phyloP scores from a whole-genome alignment of 192 early-diverging fungal genomes.

The Geranomyces variabilis region DNA sequence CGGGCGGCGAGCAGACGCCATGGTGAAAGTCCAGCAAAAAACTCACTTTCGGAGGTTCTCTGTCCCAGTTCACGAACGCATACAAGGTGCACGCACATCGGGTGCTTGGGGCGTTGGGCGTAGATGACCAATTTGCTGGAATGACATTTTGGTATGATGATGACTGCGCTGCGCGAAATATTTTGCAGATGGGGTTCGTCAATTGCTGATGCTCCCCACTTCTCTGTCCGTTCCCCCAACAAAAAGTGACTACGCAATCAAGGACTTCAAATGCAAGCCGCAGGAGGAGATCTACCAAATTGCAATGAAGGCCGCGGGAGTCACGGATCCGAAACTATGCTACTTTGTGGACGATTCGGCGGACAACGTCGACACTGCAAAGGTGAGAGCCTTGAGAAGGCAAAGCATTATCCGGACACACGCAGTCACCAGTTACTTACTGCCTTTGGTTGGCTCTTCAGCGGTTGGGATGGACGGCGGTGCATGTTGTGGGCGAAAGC shows the following conservation, averaged over 20 bases:
- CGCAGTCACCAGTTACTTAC: no score
- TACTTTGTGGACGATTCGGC: conserved; percentile 80
- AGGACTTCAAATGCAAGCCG: conserved; percentile 77
- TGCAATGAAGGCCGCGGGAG: conserved; percentile 72
- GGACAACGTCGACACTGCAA: conserved; percentile 66
- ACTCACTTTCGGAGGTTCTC: no score
- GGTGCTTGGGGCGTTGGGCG: conserved; percentile 62
- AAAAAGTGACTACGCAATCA: conserved; percentile 69
- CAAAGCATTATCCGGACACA: not conserved
- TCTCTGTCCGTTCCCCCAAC: no score
- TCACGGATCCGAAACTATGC: conserved; percentile 56
- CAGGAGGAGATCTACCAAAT: conserved; percentile 47
- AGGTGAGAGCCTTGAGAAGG: conserved; percentile 33
- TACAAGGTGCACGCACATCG: conserved; percentile 68
- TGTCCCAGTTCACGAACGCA: conserved; percentile 70
- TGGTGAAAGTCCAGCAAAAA: no score
- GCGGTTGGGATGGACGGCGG: conserved; percentile 52
- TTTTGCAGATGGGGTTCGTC: not conserved
- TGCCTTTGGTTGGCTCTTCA: not conserved
- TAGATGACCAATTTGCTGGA: conserved; percentile 76
- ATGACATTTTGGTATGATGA: conserved; percentile 66
- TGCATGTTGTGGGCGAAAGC: conserved; percentile 42
- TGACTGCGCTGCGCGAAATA: not conserved
- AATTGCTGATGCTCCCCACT: not conserved
- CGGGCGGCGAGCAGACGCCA: no score